Evolutionary conservation across 495 filamentous ascomycete genomes (phyloP).

Genomic region (Podospora pseudoanserina): DNA sequence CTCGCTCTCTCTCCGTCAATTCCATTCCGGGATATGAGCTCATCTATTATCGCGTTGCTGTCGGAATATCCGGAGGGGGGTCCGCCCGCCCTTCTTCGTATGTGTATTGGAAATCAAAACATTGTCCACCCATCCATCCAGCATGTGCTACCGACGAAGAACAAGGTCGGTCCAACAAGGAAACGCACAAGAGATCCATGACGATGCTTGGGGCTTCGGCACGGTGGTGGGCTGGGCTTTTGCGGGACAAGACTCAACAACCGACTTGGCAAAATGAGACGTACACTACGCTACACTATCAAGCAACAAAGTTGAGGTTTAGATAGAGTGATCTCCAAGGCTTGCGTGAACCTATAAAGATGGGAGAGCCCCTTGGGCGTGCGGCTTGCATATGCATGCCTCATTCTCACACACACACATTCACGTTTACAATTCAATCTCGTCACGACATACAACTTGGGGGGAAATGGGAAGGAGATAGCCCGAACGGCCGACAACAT

Average conservation of each 20-base stretch:
- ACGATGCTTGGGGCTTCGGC: not conserved
- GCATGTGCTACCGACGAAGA: not conserved
- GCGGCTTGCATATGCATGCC: constrained; percentile 25
- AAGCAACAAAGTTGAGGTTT: not conserved
- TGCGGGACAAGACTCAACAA: not conserved
- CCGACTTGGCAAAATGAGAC: not conserved
- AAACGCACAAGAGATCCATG: not conserved
- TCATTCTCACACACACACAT: constrained; percentile 1
- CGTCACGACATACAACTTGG: not conserved
- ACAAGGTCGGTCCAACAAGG: not conserved
- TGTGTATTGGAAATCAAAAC: not conserved
- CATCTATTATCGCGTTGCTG: not conserved
- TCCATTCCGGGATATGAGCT: not conserved
- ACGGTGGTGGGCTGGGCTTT: not conserved
- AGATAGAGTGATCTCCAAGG: not conserved
- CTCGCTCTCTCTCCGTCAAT: not conserved
- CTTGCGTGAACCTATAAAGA: not conserved
- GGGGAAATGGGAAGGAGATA: not conserved
- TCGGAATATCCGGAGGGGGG: not conserved
- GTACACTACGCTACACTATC: not conserved
- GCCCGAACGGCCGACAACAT: not conserved
- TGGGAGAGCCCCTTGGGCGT: constrained; percentile 4
- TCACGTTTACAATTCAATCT: not conserved
- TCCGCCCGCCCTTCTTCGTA: not conserved
- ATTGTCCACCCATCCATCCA: not conserved